Conservation (phyloP, 2,329 filamentous ascomycete genomes). For the Colletotrichum viniferum region DNA sequence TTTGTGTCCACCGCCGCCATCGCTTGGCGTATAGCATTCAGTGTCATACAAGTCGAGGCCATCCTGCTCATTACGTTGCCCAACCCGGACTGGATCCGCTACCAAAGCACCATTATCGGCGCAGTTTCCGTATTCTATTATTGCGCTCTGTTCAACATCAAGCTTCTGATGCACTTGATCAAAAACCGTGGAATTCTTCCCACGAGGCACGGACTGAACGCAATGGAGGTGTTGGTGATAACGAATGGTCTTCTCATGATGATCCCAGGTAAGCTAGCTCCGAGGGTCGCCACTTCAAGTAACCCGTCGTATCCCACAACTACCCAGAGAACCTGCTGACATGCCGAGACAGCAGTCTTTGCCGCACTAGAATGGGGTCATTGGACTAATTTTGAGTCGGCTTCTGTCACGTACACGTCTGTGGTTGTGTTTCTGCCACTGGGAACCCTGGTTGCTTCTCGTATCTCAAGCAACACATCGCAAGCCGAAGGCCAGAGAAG, state of each 20-base stretch:
- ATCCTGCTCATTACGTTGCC: conserved; percentile 30
- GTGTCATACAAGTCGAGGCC: conserved; percentile 39
- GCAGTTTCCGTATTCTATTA: conserved; percentile 54
- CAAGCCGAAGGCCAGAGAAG: conserved; percentile 16
- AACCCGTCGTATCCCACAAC: neutral
- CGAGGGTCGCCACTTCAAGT: neutral
- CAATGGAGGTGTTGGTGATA: conserved; percentile 60
- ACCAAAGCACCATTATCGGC: conserved; percentile 41
- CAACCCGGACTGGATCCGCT: conserved; percentile 37
- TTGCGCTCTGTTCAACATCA: conserved; percentile 59
- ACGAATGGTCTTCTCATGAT: conserved; percentile 62
- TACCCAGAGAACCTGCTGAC: neutral
- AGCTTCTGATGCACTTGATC: conserved; percentile 53
- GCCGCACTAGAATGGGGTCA: conserved; percentile 49
- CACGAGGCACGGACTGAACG: conserved; percentile 43
- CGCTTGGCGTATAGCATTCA: conserved; percentile 35
- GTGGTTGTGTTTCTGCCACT: conserved; percentile 57
- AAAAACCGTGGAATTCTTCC: conserved; percentile 52
- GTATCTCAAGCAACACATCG: conserved; percentile 34
- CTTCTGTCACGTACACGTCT: conserved; percentile 52
- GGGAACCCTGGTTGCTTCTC: conserved; percentile 56
- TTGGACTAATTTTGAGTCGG: conserved; percentile 51
- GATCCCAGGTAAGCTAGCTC: conserved; percentile 49
- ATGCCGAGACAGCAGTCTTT: conserved; percentile 50
- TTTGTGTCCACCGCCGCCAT: conserved; percentile 32